Conservation (phyloP, 306 rosid species). For the Glycyrrhiza uralensis region DNA sequence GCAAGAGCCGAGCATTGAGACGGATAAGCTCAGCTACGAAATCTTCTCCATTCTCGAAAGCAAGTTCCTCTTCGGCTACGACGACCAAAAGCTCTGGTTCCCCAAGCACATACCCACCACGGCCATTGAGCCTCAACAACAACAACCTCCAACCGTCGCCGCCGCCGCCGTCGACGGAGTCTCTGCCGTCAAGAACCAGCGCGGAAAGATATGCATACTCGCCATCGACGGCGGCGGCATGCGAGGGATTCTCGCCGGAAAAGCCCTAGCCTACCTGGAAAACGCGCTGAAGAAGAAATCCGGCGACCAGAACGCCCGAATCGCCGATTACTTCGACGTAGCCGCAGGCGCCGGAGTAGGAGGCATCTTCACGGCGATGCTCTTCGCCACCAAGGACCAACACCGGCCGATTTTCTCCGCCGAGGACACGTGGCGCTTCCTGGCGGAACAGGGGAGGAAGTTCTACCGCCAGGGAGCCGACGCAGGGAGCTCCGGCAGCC, state of each 20-base stretch:
- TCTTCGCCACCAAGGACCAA: conserved; percentile 70
- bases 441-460: conserved; percentile 64
- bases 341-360: conserved; percentile 90
- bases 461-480: conserved; percentile 47
- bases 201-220: conserved; percentile 93
- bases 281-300: conserved; percentile 74
- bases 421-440: conserved; percentile 74
- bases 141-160: background rate
- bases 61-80: conserved; percentile 94
- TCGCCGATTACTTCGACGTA: conserved; percentile 94
- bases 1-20: conserved; percentile 96
- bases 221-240: conserved; percentile 93
- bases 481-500: background rate
- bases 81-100: conserved; percentile 89
- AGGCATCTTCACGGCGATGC: conserved; percentile 87
- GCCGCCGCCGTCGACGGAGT: conserved; percentile 24
- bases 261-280: conserved; percentile 79
- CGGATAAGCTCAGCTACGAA: conserved; percentile 96
- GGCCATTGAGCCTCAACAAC: conserved; percentile 31
- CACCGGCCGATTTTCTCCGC: conserved; percentile 67
- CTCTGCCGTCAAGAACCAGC: conserved; percentile 77
- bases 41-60: conserved; percentile 93
- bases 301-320: conserved; percentile 77
- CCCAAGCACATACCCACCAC: conserved; percentile 70
- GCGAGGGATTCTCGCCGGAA: conserved; percentile 91